Base-by-base conservation (phyloP, 768 basidiomycete genomes). In the Boletus sp. region DNA sequence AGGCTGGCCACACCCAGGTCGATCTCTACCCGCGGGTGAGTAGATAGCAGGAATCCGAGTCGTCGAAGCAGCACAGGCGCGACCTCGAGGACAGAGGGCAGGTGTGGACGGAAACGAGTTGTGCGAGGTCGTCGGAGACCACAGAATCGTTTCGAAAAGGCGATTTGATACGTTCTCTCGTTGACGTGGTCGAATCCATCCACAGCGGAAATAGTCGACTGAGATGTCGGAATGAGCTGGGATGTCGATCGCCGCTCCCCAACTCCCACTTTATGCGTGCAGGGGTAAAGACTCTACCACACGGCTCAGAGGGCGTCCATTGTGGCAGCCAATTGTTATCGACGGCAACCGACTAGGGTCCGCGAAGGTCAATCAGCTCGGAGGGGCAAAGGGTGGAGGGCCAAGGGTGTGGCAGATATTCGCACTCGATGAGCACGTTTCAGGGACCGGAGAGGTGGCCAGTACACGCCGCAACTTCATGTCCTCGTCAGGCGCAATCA, bases 281-380 rank as follows among this genome's bases (percentile, higher is more conserved):
- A 10, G 34, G 21, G 1, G 30, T 4, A 5, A 23, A 38, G 32
- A 2, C 29, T 21, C 8, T 33, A 29, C 55, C 43, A 42, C 49
- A 33, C 23, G 51, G 23, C 17, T 5, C 9, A 17, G 7, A 39
- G 30, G 27, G 49, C 41, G 46, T 21, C 25, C 15, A 23, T 17
- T 37, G 62, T 65, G 64, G 64, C 63, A 65, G 63, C 60, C 56
- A 56, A 60, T 65, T 13, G 17, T n/a, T 19, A 53, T 53, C 46
- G 23, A 38, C 51, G 37, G 55, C 23, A 14, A 33, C 27, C 27
- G 6, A 5, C 29, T 8, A 32, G 30, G 44, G 29, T 15, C 35
- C 29, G 2, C 13, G n/a, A 38, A 29, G 10, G 9, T n/a, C 9
- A 25, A 50, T 56, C n/a, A n/a, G 4, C 23, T 25, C 4, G 39